Percentiles rank a stretch among this genome's conserved stretches.
Conservation (phyloP, 2,329 filamentous ascomycete species). For the Cladosporium velox region DNA sequence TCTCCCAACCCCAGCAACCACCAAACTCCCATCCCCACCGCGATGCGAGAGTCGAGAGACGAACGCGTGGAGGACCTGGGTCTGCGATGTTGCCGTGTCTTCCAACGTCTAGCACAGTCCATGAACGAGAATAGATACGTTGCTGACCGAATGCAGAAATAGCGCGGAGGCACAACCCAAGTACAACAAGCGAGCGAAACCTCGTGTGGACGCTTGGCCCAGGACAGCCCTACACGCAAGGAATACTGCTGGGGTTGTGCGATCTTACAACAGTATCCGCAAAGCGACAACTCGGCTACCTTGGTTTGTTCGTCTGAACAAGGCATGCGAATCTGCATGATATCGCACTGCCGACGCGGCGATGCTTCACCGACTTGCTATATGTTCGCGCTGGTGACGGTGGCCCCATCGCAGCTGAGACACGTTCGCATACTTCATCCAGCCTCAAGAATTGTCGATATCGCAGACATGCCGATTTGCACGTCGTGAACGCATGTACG, state of each 20-base stretch:
- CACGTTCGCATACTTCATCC: background rate
- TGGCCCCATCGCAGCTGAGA: background rate
- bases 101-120: background rate
- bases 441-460: background rate
- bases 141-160: background rate
- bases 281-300: background rate
- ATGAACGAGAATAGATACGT: background rate
- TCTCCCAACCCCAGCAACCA: conserved; percentile 4
- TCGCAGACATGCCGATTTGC: background rate
- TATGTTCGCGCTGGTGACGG: background rate
- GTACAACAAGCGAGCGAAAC: background rate
- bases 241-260: background rate
- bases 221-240: background rate
- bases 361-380: background rate
- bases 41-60: background rate
- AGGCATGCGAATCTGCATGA: background rate
- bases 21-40: background rate
- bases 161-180: background rate
- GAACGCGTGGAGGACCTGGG: background rate
- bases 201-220: background rate
- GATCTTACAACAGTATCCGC: background rate
- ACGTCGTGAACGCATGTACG: background rate
- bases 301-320: background rate
- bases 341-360: background rate
- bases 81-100: background rate